These are phyloP conservation scores for Oehlia diaphana DNA, from an alignment of 192 early-diverging fungal species.

Conservation along the genomic window DNA sequence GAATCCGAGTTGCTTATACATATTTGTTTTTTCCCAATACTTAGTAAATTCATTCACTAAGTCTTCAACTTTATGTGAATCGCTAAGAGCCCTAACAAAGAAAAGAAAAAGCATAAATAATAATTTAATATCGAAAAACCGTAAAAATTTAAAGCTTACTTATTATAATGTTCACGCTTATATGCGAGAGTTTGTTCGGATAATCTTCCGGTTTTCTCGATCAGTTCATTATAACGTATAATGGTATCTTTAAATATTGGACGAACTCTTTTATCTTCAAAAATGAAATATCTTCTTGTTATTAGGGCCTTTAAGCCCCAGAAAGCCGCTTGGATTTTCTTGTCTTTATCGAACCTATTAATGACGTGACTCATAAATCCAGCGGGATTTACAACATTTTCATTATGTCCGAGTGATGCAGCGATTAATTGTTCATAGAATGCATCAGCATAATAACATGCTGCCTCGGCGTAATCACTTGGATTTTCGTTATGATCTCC, in stretches of 20 bases:
- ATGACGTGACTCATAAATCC: not conserved
- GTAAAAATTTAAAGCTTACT: not conserved
- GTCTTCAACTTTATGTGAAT: not conserved
- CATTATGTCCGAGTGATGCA: not conserved
- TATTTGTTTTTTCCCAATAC: not conserved
- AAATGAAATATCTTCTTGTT: not conserved
- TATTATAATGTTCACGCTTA: not conserved
- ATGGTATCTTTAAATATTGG: not conserved
- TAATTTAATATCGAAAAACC: not conserved
- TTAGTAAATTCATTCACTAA: not conserved
- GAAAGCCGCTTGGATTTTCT: not conserved
- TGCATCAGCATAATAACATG: not conserved
- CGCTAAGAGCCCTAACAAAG: not conserved
- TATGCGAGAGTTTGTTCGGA: not conserved
- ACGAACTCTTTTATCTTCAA: not conserved
- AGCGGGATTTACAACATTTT: not conserved
- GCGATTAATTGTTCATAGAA: not conserved
- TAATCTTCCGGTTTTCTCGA: not conserved
- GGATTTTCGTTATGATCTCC: not conserved
- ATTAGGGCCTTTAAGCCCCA: not conserved
- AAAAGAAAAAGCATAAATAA: not conserved
- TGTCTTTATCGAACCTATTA: not conserved
- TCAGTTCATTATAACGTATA: not conserved
- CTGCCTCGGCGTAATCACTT: not conserved
- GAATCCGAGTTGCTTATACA: not conserved